Evolutionary conservation across 352 stramenopile genomes (phyloP), one percentile per base, ranked within the genome.

Genomic region (Phytophthora boehmeriae): DNA sequence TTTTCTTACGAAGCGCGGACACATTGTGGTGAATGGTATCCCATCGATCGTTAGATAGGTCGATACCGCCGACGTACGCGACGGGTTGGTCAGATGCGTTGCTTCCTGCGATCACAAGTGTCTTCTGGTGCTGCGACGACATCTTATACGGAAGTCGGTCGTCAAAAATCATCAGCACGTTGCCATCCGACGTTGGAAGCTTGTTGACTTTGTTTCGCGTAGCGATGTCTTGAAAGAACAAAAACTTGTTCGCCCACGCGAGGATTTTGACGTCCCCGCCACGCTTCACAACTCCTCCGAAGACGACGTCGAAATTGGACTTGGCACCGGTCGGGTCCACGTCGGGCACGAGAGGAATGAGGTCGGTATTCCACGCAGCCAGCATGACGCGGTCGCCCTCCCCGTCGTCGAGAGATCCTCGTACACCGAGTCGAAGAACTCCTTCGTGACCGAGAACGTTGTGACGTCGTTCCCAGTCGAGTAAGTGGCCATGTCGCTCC

Each of bases 71-170:
- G 2, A 85, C 65, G 53, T 80, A 87, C n/a, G 80, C 76, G 1
- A 76, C 52, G 5, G 65, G 47, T 1, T 66, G 51, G 11, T 68
- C 47, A 11, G 46, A 45, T 1, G 46, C 28, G 10, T 23, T 43
- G 5, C 44, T 48, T 17, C 22, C 52, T 3, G 71, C 51, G 14
- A 76, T 66, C 1, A 76, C 63, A 11, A 87, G 30, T 8, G 63
- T 70, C 47, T 86, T 88, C 48, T 86, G 76, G 35, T 89, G 79
- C 42, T 89, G 69, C 8, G 76, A 74, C 0, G 69, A 72, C 27
- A 61, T 64, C 3, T 46, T n/a, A 17, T 68, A 60, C 22, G 70
- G 58, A 22, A 86, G 53, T 2, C 79, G 69, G 46, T 83, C 74
- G 56, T 89, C 79, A 41, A 87, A 83, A 36, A 87, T 46, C 46